These are phyloP conservation scores for Pezicula rhizophila DNA, from an alignment of 2,329 filamentous ascomycete genomes.

Conservation along the genomic window DNA sequence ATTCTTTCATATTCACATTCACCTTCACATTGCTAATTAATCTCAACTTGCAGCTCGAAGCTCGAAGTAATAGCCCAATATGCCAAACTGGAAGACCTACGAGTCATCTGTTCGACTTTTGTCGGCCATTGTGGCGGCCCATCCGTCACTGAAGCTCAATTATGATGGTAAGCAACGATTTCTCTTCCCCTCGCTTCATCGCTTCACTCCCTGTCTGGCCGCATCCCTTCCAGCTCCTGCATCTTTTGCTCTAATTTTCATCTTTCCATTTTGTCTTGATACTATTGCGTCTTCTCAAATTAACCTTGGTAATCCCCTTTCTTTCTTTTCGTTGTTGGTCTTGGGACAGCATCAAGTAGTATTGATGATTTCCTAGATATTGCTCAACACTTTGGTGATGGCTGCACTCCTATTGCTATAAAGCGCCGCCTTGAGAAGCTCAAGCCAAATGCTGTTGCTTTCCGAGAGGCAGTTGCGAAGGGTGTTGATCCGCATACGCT, in stretches of 20 bases:
- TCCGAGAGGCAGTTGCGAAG: constrained; percentile 13
- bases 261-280: background rate
- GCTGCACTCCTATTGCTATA: constrained; percentile 14
- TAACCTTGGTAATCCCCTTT: background rate
- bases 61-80: constrained; percentile 20
- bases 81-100: constrained; percentile 55
- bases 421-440: constrained; percentile 16
- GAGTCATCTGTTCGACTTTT: constrained; percentile 55
- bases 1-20: background rate
- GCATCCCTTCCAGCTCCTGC: too few relatives aligned
- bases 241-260: background rate
- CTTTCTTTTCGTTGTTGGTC: background rate
- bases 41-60: background rate
- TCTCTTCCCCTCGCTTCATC: constrained; percentile 4
- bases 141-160: constrained; percentile 48
- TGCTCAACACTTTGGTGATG: constrained; percentile 15
- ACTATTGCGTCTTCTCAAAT: background rate
- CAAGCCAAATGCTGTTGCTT: constrained; percentile 10
- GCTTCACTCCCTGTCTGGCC: background rate
- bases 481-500: background rate
- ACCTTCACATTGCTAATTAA: background rate
- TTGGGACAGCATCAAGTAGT: background rate
- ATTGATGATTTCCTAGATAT: constrained; percentile 9
- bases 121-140: constrained; percentile 53
- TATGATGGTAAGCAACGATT: constrained; percentile 48